A percentile compares a stretch with the other conserved stretches of the same genome.
phyloP scores from a whole-genome alignment of 2,329 filamentous ascomycete genomes.

The Exophiala dermatitidis region DNA sequence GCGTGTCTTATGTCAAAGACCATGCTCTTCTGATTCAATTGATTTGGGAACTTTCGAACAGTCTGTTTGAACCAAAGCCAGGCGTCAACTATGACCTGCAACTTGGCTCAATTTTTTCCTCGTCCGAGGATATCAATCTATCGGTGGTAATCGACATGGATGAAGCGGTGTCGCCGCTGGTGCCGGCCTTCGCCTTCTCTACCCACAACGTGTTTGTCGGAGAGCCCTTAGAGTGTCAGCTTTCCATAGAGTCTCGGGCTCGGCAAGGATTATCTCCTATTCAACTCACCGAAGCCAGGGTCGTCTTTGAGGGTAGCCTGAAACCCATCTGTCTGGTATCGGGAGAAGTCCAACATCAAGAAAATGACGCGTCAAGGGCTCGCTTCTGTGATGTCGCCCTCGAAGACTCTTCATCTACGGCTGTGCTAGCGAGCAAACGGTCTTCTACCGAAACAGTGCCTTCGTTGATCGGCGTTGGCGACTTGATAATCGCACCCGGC shows the following conservation, averaged over 20 bases:
- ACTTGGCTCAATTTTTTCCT: background rate
- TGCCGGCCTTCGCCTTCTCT: constrained; percentile 48
- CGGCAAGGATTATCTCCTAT: constrained; percentile 42
- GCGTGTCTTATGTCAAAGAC: constrained; percentile 42
- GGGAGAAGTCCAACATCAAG: constrained; percentile 26
- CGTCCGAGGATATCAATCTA: constrained; percentile 38
- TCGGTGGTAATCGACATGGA: constrained; percentile 43
- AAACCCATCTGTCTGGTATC: constrained; percentile 38
- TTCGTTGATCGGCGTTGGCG: constrained; percentile 49
- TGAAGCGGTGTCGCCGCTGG: constrained; percentile 43
- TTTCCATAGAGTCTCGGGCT: constrained; percentile 46
- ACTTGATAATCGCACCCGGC: constrained; percentile 61
- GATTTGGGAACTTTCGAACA: constrained; percentile 50
- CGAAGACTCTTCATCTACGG: constrained; percentile 29
- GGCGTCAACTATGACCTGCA: constrained; percentile 40
- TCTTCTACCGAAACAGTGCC: constrained; percentile 33
- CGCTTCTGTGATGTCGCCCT: constrained; percentile 33
- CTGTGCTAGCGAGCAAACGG: constrained; percentile 29
- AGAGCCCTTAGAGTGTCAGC: constrained; percentile 50
- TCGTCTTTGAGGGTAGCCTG: constrained; percentile 48
- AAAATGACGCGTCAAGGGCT: constrained; percentile 25
- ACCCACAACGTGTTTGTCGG: constrained; percentile 53
- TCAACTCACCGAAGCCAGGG: constrained; percentile 42
- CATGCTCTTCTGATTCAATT: constrained; percentile 45
- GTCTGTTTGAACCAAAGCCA: constrained; percentile 34